Percentiles rank a stretch among this genome's conserved stretches.
phyloP scores from a whole-genome alignment of 768 basidiomycete genomes.

The Phaffia tasmanica region DNA sequence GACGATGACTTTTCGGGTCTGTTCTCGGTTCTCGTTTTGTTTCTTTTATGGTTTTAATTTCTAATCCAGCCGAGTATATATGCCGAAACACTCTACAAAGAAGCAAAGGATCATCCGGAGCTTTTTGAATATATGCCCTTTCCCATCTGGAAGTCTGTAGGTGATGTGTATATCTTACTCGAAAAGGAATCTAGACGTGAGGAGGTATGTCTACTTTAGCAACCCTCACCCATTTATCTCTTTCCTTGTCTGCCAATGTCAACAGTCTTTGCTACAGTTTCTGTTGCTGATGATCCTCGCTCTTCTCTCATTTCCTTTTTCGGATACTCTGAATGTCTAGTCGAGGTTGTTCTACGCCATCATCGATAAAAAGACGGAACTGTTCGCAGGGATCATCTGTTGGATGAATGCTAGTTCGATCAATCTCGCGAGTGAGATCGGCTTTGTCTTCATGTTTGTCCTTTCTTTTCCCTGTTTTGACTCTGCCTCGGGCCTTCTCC shows the following conservation, averaged over 20 bases:
- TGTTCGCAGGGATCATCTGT: constrained; percentile 15
- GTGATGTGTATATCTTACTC: not conserved
- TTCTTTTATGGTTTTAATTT: not conserved
- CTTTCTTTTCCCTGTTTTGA: not conserved
- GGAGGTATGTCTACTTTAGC: not conserved
- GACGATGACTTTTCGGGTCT: not conserved
- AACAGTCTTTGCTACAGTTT: not conserved
- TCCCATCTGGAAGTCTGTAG: constrained; percentile 1
- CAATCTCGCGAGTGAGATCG: constrained; percentile 16
- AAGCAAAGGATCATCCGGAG: not conserved
- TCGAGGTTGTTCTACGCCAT: constrained; percentile 15
- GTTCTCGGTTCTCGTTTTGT: not conserved
- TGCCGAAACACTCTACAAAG: constrained; percentile 8
- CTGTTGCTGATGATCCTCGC: not conserved
- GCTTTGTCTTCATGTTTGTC: constrained; percentile 15
- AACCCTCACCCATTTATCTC: not conserved
- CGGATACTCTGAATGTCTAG: not conserved
- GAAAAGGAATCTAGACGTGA: not conserved
- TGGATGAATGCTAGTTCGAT: constrained; percentile 4
- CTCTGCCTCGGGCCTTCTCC: not conserved
- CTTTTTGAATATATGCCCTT: constrained; percentile 13
- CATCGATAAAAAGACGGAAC: constrained; percentile 6
- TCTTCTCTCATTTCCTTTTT: not conserved
- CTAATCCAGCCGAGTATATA: constrained; percentile 12
- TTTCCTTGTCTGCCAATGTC: not conserved